Evolutionary conservation across 331 rosid species (phyloP).

Genomic region (Malus hybrid): DNA sequence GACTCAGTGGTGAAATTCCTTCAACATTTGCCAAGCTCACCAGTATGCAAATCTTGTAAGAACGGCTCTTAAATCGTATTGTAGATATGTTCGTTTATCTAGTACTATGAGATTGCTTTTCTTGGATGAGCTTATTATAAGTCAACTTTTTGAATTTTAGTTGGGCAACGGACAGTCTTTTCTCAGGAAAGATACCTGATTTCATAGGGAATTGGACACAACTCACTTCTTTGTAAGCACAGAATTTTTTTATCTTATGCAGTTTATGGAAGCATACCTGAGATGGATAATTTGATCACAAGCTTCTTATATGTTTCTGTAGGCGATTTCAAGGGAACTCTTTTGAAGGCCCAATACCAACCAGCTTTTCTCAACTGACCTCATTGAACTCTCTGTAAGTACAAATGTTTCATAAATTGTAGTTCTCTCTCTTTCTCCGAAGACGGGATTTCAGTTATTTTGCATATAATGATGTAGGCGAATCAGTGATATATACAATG

Average conservation of each 20-base stretch:
- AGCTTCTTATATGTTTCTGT: too few species aligned
- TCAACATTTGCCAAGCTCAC: conserved; percentile 39
- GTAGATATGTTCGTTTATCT: background rate
- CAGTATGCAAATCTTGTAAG: conserved; percentile 46
- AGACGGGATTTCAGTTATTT: background rate
- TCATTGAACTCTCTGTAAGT: conserved; percentile 38
- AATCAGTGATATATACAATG: conserved; percentile 54
- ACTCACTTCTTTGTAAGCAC: too few species aligned
- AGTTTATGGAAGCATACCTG: too few species aligned
- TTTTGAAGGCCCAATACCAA: too few species aligned
- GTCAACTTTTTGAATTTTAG: conserved; percentile 21
- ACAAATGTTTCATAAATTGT: background rate
- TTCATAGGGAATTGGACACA: too few species aligned
- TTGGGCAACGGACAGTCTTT: conserved; percentile 47
- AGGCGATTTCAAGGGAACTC: too few species aligned
- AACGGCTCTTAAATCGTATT: background rate
- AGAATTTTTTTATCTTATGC: too few species aligned
- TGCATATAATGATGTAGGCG: conserved; percentile 35
- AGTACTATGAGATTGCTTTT: background rate
- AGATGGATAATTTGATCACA: too few species aligned
- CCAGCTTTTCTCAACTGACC: too few species aligned
- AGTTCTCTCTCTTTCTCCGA: background rate
- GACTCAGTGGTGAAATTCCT: too few species aligned
- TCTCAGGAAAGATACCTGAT: conserved; percentile 51
- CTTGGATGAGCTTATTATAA: background rate